Evolutionary conservation across 2,329 filamentous ascomycete genomes (phyloP), one percentile per base, ranked within the genome.

Genomic region (Cladosporium sp.): DNA sequence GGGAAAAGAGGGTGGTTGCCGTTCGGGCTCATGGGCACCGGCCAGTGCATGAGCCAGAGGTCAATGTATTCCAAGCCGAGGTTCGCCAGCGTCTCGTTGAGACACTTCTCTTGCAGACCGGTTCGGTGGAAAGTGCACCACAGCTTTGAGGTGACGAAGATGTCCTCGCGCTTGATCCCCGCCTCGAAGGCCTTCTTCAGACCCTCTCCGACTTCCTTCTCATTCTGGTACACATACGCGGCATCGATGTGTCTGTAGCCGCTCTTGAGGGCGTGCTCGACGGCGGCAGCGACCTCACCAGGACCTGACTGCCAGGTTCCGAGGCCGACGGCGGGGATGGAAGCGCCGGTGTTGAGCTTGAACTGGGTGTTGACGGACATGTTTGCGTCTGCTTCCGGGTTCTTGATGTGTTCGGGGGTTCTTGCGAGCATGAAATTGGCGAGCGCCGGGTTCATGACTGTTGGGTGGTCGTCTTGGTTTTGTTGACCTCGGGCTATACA

Each of bases 31-130:
- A 91, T 84, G 43, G 86, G 82, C 40, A 89, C 73, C 7, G 88
- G 86, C 88, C 88, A 93, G 73, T 95, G 89, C 74, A 95, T 80
- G 32, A 95, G 77, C 66, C 82, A 89, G 51, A 95, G 74, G 66
- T 95, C 89, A 4, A 95, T 79, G 66, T 95, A 92, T 57, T 89
- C 85, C 42, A 93, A 73, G 1, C 88, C 86, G 30, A 95, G 73
- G 53, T 79, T 78, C 70, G 84, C 80, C 66, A 93, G 74, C 62
- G 84, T 87, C 76, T 85, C 83, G 57, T 89, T 81, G 30, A 93
- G 76, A 30, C 79, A 83, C 61, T 85, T 73, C 69, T 86, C 83
- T 5, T 83, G 95, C 54, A 95, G 72, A 51, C 93, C 86, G 66
- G 86, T 80, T 54, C 89, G 80, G 77, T 85, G 86, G 61, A 80